These are phyloP conservation scores for Helotiales sp. DNA, from an alignment of 2,329 filamentous ascomycete species.

Conservation along the genomic window DNA sequence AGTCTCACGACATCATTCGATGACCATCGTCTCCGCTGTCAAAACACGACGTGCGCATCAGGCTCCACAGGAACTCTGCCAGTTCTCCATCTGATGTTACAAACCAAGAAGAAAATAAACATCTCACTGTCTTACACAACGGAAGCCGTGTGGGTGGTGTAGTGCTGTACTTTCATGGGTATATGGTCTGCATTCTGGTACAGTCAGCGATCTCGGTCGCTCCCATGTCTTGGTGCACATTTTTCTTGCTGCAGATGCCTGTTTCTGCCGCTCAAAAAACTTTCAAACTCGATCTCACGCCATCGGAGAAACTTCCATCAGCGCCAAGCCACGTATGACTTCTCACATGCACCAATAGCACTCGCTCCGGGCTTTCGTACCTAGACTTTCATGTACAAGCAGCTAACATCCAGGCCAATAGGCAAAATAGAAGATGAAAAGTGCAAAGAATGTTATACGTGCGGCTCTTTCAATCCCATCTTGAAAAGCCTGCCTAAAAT, in stretches of 20 bases:
- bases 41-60: background rate
- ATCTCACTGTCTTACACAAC: constrained; percentile 1
- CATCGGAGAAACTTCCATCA: background rate
- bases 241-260: background rate
- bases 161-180: background rate
- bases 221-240: background rate
- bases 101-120: background rate
- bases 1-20: background rate
- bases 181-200: background rate
- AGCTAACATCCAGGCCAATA: background rate
- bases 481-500: background rate
- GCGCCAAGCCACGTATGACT: background rate
- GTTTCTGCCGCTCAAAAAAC: background rate
- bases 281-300: background rate
- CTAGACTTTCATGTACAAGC: background rate
- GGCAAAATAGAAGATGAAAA: background rate
- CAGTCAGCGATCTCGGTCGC: background rate
- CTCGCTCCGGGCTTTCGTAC: background rate
- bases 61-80: background rate
- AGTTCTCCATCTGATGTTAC: background rate
- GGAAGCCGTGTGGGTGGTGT: background rate
- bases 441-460: background rate
- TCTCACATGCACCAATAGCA: background rate
- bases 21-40: background rate
- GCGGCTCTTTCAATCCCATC: background rate